A percentile compares a stretch with the other conserved stretches of the same genome.
phyloP scores from a whole-genome alignment of 345 rosid genomes.

The Anacardium occidentale region DNA sequence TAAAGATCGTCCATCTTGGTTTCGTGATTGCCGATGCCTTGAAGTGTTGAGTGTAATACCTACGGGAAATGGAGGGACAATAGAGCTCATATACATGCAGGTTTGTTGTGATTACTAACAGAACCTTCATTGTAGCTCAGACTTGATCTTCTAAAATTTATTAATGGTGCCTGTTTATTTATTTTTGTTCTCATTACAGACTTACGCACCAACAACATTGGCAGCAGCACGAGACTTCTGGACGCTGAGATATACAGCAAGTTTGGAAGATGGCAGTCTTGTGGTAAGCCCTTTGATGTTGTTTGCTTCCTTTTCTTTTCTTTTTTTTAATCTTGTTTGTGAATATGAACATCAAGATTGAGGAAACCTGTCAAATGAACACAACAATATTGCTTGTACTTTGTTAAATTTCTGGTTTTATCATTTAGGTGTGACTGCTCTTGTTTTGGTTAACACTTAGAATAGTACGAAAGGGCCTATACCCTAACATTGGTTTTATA shows the following conservation, averaged over 20 bases:
- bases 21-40: slow-evolving; percentile 84
- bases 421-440: neutral
- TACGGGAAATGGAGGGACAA: slow-evolving; percentile 81
- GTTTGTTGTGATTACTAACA: slow-evolving; percentile 31
- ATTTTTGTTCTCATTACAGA: slow-evolving; percentile 37
- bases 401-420: neutral
- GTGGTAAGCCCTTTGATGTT: slow-evolving; percentile 46
- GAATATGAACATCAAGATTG: neutral
- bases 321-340: neutral
- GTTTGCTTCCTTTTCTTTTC: neutral
- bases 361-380: neutral
- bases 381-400: neutral
- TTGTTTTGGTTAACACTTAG: neutral
- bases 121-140: no score
- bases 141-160: neutral
- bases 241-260: slow-evolving; percentile 84
- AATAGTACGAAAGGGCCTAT: neutral
- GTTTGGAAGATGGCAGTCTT: slow-evolving; percentile 90
- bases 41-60: slow-evolving; percentile 74
- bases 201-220: slow-evolving; percentile 86
- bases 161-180: slow-evolving; percentile 3
- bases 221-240: slow-evolving; percentile 97
- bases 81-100: slow-evolving; percentile 90
- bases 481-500: neutral
- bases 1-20: slow-evolving; percentile 97